Base-by-base conservation (phyloP, 2,329 filamentous ascomycete genomes). In the Nothophaeocryptopus gaeumannii region DNA sequence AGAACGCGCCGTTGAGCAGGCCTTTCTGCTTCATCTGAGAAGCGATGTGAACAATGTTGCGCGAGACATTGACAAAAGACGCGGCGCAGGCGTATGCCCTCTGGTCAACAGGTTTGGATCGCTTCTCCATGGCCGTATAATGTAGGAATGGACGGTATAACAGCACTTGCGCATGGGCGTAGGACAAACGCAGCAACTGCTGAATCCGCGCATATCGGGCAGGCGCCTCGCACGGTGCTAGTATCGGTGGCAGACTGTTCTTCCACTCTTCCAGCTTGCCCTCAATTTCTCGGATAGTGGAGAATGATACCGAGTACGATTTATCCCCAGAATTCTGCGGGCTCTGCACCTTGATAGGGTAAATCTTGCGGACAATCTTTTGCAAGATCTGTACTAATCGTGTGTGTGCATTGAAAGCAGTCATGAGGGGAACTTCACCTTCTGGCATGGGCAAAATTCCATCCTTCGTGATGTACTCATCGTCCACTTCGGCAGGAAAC, bases 401-500 rank as follows among this genome's bases (percentile, higher is more conserved):
- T 3, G 78, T 81, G 55, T 85, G 81, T 2, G 79, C 78, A 62
- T 84, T 84, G 54, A 78, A 77, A 12, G 78, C 82, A 16, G 75
- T 74, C 70, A 83, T 78, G n/a, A 83, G 59, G 3, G 81, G 77
- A 2, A 80, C 76, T 15, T 70, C 69, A 36, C 78, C 77, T 29
- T 76, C 66, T 2, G 81, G 81, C 72, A 81, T 79, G 2, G 78
- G 73, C 43, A 72, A 58, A n/a, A 73, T 74, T 36, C 72, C 72
- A 16, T 70, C 70, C 50, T 72, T 70, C 5, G 74, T 78, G 45
- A 78, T 74, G 58, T 72, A 76, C 47, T 77, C 74, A 47, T 78
- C 75, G 51, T 97, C 93, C 13, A 89, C 87, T 69, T 96, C 90
- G 29, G 84, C 84, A 0, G 93, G 93, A 67, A 90, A 95, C 66